Base-by-base conservation (phyloP, 116 monocot species). In the Dioscorea cayenensis region DNA sequence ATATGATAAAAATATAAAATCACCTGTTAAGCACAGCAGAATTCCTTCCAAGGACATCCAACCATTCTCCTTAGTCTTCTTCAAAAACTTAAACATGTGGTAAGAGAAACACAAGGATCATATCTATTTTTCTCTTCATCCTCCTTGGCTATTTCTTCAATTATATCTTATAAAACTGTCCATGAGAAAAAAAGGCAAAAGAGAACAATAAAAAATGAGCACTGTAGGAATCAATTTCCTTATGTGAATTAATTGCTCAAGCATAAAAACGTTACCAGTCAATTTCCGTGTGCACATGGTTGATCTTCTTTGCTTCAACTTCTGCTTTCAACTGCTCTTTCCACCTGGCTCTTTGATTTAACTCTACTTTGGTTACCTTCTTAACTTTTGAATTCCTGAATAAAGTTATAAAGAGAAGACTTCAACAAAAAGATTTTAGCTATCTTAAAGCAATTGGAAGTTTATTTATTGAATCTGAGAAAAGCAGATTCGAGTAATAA, bases 11-110 rank as follows among this genome's bases (percentile, higher is more conserved):
- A 3, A 68, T 74, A 22, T 18, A 36, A 78, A 38, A 3, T 71
- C 73, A 95, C 92, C 89, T 84, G 92, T 95, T 67, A 92, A 86
- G 78, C 92, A 92, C 38, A 95, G 82, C 18, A 95, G 75, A 67
- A 95, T 95, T 70, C 95, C 95, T 62, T 92, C 95, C 66, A 95
- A 83, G 14, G 95, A 95, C 95, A 95, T 95, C 95, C 92, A 95
- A 59, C 92, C 95, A 74, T 75, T 77, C 64, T 92, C 84, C 69
- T 60, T 87, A 9, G 95, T 95, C 80, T 95, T 95, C 65, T 80
- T 95, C 84, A 95, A 71, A 79, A 95, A 95, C 73, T 6, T 43
- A 43, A 43, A n/a, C n/a, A n/a, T n/a, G n/a, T n/a, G n/a, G n/a
- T n/a, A n/a, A n/a, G n/a, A n/a, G n/a, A n/a, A n/a, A n/a, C n/a